A percentile compares a stretch with the other conserved stretches of the same genome.
Evolutionary conservation across 257 asterid genomes (phyloP).

Genomic region (Euphrasia confusa): DNA sequence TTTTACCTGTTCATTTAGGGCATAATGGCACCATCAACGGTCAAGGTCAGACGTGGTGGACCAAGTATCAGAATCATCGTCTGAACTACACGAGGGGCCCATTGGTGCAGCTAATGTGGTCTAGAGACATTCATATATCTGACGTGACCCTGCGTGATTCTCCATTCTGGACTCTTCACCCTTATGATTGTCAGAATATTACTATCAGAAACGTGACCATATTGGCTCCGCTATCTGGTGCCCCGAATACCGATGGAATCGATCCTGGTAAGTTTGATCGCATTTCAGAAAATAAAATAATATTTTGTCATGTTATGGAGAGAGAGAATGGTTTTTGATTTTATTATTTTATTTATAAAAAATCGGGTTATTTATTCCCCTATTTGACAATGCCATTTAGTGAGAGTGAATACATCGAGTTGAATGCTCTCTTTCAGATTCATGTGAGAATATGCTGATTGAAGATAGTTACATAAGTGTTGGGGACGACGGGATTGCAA

Average conservation of each 20-base stretch:
- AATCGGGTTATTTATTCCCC: background rate
- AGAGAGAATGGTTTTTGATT: background rate
- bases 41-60: conserved; percentile 93
- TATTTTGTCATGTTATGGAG: background rate
- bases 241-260: conserved; percentile 95
- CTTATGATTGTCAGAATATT: conserved; percentile 84
- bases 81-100: conserved; percentile 88
- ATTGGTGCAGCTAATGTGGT: conserved; percentile 94
- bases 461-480: conserved; percentile 82
- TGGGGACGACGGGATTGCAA: conserved; percentile 84
- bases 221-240: conserved; percentile 79
- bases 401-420: background rate
- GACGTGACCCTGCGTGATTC: conserved; percentile 79
- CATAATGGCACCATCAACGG: conserved; percentile 88
- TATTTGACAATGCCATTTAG: background rate
- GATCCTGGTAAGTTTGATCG: conserved; percentile 69
- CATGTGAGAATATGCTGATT: conserved; percentile 72
- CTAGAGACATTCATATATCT: conserved; percentile 69
- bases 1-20: conserved; percentile 46
- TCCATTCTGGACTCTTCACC: conserved; percentile 93
- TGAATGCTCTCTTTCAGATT: conserved; percentile 44
- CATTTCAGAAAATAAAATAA: background rate
- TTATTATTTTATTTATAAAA: background rate
- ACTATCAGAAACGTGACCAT: conserved; percentile 67
- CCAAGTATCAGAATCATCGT: conserved; percentile 50